phyloP scores from a whole-genome alignment of 768 basidiomycete genomes.

The Boletus huronensis region DNA sequence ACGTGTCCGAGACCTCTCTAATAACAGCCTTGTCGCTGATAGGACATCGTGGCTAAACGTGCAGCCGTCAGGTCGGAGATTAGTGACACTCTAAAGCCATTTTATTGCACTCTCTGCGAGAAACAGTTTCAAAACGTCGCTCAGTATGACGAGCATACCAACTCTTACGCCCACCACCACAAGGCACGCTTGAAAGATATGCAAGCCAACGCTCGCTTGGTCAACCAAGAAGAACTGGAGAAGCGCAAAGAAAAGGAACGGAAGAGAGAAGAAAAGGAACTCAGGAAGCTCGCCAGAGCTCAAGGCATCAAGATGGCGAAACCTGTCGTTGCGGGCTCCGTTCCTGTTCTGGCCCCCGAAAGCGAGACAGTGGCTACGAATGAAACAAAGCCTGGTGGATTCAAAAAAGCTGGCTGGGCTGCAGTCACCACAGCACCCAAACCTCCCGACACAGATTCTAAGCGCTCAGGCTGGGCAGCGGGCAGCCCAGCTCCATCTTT shows the following conservation, averaged over 20 bases:
- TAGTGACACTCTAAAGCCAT: slow-evolving; percentile 60
- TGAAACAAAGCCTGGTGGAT: slow-evolving; percentile 24
- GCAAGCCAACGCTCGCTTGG: slow-evolving; percentile 70
- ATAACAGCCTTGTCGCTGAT: neutral
- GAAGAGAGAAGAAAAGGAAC: slow-evolving; percentile 80
- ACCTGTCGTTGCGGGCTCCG: slow-evolving; percentile 22
- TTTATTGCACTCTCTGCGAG: slow-evolving; percentile 81
- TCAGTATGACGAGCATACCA: slow-evolving; percentile 87
- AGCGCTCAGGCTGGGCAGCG: slow-evolving; percentile 15
- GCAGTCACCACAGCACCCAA: slow-evolving; percentile 25
- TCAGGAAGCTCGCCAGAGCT: slow-evolving; percentile 79
- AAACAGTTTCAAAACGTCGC: slow-evolving; percentile 86
- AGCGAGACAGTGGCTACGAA: slow-evolving; percentile 11
- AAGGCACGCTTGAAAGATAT: slow-evolving; percentile 79
- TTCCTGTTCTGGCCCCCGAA: slow-evolving; percentile 16
- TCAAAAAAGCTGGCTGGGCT: slow-evolving; percentile 53
- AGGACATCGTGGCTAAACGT: slow-evolving; percentile 65
- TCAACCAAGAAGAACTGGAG: slow-evolving; percentile 63
- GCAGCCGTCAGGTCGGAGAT: slow-evolving; percentile 68
- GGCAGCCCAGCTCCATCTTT: slow-evolving; percentile 23
- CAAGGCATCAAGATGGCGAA: slow-evolving; percentile 67
- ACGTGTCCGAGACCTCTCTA: slow-evolving; percentile 3
- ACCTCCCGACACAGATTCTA: slow-evolving; percentile 9
- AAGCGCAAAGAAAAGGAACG: slow-evolving; percentile 83
- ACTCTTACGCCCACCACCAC: slow-evolving; percentile 85